Conservation (phyloP, 139 green algal species). For the Tetraselmis chui region DNA sequence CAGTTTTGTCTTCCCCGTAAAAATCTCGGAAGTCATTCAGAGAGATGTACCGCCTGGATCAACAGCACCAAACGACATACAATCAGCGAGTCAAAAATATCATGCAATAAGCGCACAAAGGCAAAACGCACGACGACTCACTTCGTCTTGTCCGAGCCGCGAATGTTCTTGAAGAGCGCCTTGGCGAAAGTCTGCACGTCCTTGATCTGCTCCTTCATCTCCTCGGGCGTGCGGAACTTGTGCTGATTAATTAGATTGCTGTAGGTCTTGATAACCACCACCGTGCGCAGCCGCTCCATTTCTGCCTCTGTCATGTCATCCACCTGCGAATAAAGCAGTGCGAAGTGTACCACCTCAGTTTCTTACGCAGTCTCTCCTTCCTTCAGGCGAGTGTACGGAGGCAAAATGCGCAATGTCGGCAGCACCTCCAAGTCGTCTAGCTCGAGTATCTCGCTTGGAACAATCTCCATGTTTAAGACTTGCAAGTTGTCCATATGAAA, state of each 20-base stretch:
- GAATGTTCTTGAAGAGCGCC: slow-evolving; percentile 21
- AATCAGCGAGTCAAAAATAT: no score
- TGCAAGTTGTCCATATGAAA: background rate
- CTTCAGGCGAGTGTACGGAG: no score
- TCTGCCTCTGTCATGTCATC: background rate
- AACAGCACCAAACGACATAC: no score
- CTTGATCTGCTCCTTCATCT: slow-evolving; percentile 15
- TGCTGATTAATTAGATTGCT: slow-evolving; percentile 11
- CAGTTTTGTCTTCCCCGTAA: background rate
- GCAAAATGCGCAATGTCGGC: background rate
- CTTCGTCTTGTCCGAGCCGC: slow-evolving; percentile 1
- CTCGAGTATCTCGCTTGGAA: background rate
- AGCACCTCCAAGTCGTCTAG: background rate
- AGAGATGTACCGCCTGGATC: background rate
- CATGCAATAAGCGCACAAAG: no score
- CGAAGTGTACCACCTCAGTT: background rate
- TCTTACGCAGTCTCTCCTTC: no score
- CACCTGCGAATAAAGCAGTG: background rate
- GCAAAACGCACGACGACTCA: no score
- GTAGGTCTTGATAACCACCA: slow-evolving; percentile 27
- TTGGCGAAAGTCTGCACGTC: slow-evolving; percentile 24
- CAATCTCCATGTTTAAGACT: background rate
- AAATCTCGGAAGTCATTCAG: background rate
- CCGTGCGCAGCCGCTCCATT: slow-evolving; percentile 24
- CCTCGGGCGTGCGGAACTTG: slow-evolving; percentile 11